Evolutionary conservation across 768 basidiomycete species (phyloP), one percentile per base, ranked within the genome.

Genomic region (Pisolithus orientalis): DNA sequence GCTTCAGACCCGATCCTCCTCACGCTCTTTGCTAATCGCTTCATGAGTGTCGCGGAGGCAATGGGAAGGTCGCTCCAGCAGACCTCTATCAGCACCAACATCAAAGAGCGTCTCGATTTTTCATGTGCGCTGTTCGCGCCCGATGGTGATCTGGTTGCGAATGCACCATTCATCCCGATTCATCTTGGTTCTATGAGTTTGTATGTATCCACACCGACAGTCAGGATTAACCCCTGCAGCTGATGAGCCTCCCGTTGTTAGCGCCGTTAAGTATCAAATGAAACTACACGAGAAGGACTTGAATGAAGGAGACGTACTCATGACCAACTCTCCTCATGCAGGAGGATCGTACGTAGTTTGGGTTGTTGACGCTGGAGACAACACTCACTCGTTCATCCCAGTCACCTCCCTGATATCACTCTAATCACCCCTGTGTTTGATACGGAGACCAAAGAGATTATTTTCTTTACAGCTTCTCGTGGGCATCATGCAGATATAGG

Each of bases 11-110:
- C 91, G 0, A 90, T 94, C 57, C 73, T 93, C 29, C 75, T 96
- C 44, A 91, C 92, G 1, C 80, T 98, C 48, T 97, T 96, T 61
- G 90, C 92, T 10, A 94, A 96, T 62, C 87, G 94, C 42, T 94
- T 97, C 72, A 97, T 97, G 94, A 90, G 90, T 60, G 90, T 97
- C 17, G 93, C 93, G 8, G 93, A 95, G 65, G 93, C 93, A 9
- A 96, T 95, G 93, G 94, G 93, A 9, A 77, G 89, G 46, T 89
- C 89, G 0, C 73, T 94, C 24, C 90, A 88, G 66, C 89, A 94
- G 66, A 94, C 93, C 0, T 84, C 92, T 3, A 94, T 94, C 61
- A 69, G 87, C 63, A 94, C 92, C 14, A 94, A 97, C 63, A 95
- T 95, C 77, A 95, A 94, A 70, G 94, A 96, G 67, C 80, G 94